phyloP scores from a whole-genome alignment of 2,329 filamentous ascomycete species.

The Raffaelea albimanens region DNA sequence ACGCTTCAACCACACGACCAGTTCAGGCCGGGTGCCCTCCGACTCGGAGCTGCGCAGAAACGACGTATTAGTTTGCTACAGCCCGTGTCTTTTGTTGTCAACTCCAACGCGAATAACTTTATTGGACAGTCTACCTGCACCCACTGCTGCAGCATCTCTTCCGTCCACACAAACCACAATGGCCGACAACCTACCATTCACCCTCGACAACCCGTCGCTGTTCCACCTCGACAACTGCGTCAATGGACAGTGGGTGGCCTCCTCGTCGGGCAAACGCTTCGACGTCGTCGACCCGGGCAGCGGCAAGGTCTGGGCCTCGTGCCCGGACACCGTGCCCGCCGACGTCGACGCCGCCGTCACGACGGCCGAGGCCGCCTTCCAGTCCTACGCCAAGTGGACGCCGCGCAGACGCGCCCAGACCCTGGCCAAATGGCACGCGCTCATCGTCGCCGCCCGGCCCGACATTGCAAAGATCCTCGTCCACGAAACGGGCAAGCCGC shows the following conservation, averaged over 20 bases:
- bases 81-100: too few species aligned
- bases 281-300: constrained; percentile 44
- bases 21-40: too few species aligned
- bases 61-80: too few species aligned
- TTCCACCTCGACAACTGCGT: constrained; percentile 40
- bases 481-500: constrained; percentile 47
- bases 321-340: constrained; percentile 33
- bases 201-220: constrained; percentile 37
- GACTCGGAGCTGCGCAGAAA: too few species aligned
- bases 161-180: too few species aligned
- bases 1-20: too few species aligned
- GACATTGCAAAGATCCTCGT: constrained; percentile 30
- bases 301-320: constrained; percentile 38
- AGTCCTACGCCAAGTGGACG: constrained; percentile 26
- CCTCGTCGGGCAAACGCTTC: constrained; percentile 37
- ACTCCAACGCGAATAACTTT: too few species aligned
- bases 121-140: too few species aligned
- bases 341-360: constrained; percentile 29
- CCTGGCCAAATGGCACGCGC: constrained; percentile 25
- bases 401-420: constrained; percentile 25
- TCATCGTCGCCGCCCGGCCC: constrained; percentile 24
- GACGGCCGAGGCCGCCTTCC: constrained; percentile 26
- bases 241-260: constrained; percentile 34
- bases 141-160: too few species aligned
- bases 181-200: constrained; percentile 22